Evolutionary conservation across 306 rosid species (phyloP), one percentile per base, ranked within the genome.

Genomic region (Pueraria montana): DNA sequence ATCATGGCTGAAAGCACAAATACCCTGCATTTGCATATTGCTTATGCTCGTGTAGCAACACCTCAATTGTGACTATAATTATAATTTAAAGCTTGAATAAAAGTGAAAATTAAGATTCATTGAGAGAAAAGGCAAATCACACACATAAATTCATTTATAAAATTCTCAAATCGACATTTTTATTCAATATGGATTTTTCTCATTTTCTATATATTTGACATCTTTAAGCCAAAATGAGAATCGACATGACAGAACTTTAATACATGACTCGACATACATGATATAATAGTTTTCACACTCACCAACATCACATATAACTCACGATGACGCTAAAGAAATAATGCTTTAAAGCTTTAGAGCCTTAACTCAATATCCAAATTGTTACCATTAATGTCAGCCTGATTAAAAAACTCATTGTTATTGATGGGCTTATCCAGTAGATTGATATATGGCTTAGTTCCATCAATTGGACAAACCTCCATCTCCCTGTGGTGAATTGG

Each of bases 371-470:
- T 76, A 76, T 91, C 87, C 61, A 88, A 32, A 58, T 34, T 43
- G 2, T 34, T 72, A 8, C n/a, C 77, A 36, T 85, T 74, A 6
- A 61, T 49, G 8, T 67, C 72, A 45, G 21, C 46, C 5, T 30
- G 40, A 77, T 75, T 21, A 27, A 55, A 4, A 20, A 26, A 52
- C 11, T 43, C 10, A 34, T 34, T 34, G 18, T 67, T 53, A n/a
- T 27, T 63, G 26, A 91, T 68, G 11, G 89, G 89, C 4, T 16
- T 67, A 16, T 91, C 92, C 77, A 91, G 27, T 53, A 42, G 68
- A 43, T 83, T 49, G 11, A 89, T 81, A 10, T 70, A 80, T 4
- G 94, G 91, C 80, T 8, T 80, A 2, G 90, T 89, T 49, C 56
- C 48, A 76, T 80, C 90, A 46, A 50, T 69, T 10, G 32, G 6